phyloP scores from a whole-genome alignment of 1,284 basidiomycete species.

The Malassezia brasiliensis region DNA sequence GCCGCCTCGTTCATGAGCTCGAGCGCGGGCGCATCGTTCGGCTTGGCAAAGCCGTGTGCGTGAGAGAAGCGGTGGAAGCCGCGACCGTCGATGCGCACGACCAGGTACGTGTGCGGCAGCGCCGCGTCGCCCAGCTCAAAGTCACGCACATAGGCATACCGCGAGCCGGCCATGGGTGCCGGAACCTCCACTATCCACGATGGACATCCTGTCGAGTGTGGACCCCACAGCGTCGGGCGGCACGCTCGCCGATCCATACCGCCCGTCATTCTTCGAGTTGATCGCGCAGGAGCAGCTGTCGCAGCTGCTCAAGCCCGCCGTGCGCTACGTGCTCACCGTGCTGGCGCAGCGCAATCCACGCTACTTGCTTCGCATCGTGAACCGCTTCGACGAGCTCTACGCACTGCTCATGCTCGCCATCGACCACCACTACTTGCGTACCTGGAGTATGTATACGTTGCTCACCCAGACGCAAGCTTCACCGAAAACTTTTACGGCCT shows the following conservation, averaged over 20 bases:
- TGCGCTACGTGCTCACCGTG: slow-evolving; percentile 84
- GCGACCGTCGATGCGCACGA: slow-evolving; percentile 84
- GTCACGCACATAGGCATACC: slow-evolving; percentile 77
- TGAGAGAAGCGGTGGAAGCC: slow-evolving; percentile 89
- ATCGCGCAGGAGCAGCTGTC: slow-evolving; percentile 88
- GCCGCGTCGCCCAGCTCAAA: slow-evolving; percentile 83
- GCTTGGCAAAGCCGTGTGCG: slow-evolving; percentile 71
- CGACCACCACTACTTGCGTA: slow-evolving; percentile 77
- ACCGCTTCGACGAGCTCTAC: slow-evolving; percentile 92
- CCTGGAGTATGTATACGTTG: slow-evolving; percentile 56
- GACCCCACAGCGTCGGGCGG: slow-evolving; percentile 30
- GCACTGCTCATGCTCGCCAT: slow-evolving; percentile 75
- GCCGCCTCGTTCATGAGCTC: slow-evolving; percentile 89
- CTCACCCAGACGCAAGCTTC: slow-evolving; percentile 60
- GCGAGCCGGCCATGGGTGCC: slow-evolving; percentile 71
- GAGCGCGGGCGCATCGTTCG: slow-evolving; percentile 79
- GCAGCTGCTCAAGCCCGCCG: slow-evolving; percentile 82
- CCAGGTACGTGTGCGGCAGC: slow-evolving; percentile 71
- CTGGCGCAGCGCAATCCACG: slow-evolving; percentile 91
- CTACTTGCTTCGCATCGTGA: slow-evolving; percentile 80
- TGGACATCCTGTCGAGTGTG: slow-evolving; percentile 32
- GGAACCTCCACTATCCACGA: slow-evolving; percentile 14
- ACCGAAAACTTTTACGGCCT: slow-evolving; percentile 87
- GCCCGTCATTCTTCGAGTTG: slow-evolving; percentile 89
- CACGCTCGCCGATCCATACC: slow-evolving; percentile 49